A percentile compares a stretch with the other conserved stretches of the same genome.
Evolutionary conservation across 257 asterid genomes (phyloP).

Genomic region (Cynanchum wilfordii): DNA sequence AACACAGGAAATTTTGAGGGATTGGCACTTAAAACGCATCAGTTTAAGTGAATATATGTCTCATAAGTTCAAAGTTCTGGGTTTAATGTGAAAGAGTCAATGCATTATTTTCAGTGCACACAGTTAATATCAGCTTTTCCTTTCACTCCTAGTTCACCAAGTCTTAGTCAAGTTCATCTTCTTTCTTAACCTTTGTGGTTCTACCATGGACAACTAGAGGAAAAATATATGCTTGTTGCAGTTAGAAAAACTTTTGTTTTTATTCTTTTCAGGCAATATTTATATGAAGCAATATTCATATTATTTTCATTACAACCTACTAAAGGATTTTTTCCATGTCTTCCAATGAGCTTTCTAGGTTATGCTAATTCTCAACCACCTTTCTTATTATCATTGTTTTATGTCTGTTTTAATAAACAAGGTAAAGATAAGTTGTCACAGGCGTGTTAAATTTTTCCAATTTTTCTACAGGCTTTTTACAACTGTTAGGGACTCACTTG

Average conservation of each 20-base stretch:
- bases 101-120: background rate
- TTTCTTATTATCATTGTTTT: background rate
- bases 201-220: background rate
- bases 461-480: constrained; percentile 74
- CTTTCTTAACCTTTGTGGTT: background rate
- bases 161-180: background rate
- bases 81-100: background rate
- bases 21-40: background rate
- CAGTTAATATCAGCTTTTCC: background rate
- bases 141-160: background rate
- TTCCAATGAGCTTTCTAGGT: background rate
- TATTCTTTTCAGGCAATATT: background rate
- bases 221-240: background rate
- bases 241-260: background rate
- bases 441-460: background rate
- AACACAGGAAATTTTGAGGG: too few relatives aligned
- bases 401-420: background rate
- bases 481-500: constrained; percentile 97
- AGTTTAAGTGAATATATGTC: background rate
- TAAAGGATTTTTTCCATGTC: background rate
- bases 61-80: background rate
- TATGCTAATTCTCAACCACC: background rate
- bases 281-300: background rate
- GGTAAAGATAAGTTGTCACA: background rate
- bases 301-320: background rate